Evolutionary conservation across 2,329 filamentous ascomycete genomes (phyloP).

Genomic region (Colletotrichum godetiae): DNA sequence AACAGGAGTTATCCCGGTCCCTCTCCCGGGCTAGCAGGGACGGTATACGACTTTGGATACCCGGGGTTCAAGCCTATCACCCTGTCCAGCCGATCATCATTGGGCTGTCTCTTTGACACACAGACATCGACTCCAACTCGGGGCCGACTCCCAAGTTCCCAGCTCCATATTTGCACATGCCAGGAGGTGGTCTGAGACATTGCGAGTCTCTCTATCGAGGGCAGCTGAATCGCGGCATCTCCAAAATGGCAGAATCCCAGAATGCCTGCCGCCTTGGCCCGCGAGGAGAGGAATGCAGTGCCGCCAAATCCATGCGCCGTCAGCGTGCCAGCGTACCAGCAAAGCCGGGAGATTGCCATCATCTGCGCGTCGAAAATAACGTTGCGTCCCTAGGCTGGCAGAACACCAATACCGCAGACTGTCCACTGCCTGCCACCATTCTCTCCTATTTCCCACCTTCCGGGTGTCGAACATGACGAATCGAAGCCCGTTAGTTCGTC

Average conservation of each 20-base stretch:
- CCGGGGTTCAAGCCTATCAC: background rate
- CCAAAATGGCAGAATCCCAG: background rate
- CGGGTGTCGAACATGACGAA: background rate
- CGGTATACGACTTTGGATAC: background rate
- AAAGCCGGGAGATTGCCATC: constrained; percentile 3
- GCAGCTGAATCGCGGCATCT: constrained; percentile 16
- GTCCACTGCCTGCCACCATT: background rate
- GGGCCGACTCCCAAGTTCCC: background rate
- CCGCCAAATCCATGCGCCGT: background rate
- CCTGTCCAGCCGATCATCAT: background rate
- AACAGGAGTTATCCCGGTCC: background rate
- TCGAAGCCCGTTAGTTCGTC: constrained; percentile 16
- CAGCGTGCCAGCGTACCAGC: background rate
- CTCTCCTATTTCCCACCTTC: constrained; percentile 17
- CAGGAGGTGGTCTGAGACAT: constrained; percentile 28
- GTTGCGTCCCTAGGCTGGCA: background rate
- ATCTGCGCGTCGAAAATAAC: background rate
- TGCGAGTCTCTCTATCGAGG: background rate
- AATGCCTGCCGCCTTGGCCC: background rate
- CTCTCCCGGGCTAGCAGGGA: background rate
- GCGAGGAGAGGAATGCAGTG: background rate
- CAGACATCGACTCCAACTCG: constrained; percentile 2
- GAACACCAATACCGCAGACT: constrained; percentile 36
- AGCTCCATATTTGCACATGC: constrained; percentile 19
- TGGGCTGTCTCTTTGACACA: background rate